Conservation (phyloP, 352 stramenopile species). For the Elongisporangium undulatum region DNA sequence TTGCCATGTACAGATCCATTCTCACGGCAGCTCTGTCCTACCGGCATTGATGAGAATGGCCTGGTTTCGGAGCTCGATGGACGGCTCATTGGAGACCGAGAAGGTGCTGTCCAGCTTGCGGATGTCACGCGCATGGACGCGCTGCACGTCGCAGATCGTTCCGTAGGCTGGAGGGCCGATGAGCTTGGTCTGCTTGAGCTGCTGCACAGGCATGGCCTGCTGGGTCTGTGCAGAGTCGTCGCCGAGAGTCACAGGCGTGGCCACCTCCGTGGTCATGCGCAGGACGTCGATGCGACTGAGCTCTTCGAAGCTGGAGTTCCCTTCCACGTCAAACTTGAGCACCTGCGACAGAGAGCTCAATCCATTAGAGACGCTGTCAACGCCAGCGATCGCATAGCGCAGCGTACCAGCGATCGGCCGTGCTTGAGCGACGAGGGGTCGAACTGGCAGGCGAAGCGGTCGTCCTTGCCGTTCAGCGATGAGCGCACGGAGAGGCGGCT, state of each 20-base stretch:
- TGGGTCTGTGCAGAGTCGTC: background rate
- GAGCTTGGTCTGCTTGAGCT: background rate
- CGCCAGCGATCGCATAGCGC: too few species aligned
- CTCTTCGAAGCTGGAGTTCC: slow-evolving; percentile 36
- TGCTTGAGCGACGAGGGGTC: slow-evolving; percentile 29
- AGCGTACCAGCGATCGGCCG: slow-evolving; percentile 23
- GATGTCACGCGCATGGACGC: slow-evolving; percentile 73
- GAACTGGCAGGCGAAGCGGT: slow-evolving; percentile 32
- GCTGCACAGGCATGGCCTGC: background rate
- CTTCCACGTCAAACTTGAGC: slow-evolving; percentile 40
- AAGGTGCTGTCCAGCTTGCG: slow-evolving; percentile 73
- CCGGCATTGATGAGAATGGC: slow-evolving; percentile 74
- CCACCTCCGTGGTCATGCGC: slow-evolving; percentile 48
- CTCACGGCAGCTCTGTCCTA: too few species aligned
- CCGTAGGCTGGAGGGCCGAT: background rate
- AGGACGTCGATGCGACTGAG: slow-evolving; percentile 62
- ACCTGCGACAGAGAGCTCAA: slow-evolving; percentile 9
- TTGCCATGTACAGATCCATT: too few species aligned
- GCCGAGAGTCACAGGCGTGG: slow-evolving; percentile 16
- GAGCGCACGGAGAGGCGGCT: background rate
- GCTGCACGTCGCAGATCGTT: slow-evolving; percentile 14
- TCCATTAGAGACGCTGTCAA: too few species aligned
- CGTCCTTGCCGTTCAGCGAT: background rate
- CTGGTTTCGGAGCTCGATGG: slow-evolving; percentile 72
- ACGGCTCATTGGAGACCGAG: slow-evolving; percentile 67